phyloP scores from a whole-genome alignment of 2,329 filamentous ascomycete genomes.

The Fusarium sp. region DNA sequence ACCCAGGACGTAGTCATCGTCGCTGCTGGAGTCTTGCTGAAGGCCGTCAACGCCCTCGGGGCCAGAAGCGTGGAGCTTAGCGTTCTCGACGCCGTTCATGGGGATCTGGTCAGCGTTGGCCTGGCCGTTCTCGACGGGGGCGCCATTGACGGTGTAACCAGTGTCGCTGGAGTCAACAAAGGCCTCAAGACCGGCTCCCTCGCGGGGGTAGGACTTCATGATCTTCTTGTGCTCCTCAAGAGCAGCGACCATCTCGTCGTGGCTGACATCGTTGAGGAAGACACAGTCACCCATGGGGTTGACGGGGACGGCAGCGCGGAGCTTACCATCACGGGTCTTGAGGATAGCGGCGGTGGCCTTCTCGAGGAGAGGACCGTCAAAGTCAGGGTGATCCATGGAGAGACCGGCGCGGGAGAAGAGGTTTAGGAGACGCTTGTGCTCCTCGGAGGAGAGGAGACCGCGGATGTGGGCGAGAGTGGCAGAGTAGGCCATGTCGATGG shows the following conservation, averaged over 20 bases:
- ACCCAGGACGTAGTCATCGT: constrained; percentile 23
- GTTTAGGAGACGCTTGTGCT: constrained; percentile 71
- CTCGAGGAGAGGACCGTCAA: constrained; percentile 73
- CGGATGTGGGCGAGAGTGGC: constrained; percentile 73
- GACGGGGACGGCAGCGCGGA: constrained; percentile 73
- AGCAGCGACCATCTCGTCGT: constrained; percentile 70
- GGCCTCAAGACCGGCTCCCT: constrained; percentile 74
- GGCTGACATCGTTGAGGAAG: constrained; percentile 75
- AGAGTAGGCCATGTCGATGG: constrained; percentile 81
- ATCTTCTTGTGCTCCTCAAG: constrained; percentile 72
- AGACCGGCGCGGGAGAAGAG: constrained; percentile 77
- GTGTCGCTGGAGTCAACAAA: constrained; percentile 78
- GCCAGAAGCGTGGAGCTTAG: constrained; percentile 29
- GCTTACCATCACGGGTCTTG: constrained; percentile 75
- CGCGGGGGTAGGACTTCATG: constrained; percentile 70
- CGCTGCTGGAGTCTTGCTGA: constrained; percentile 22
- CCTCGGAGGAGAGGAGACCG: constrained; percentile 68
- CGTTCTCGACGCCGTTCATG: constrained; percentile 26
- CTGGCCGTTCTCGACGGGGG: constrained; percentile 35
- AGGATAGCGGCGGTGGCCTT: constrained; percentile 76
- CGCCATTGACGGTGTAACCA: constrained; percentile 61
- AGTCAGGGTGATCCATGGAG: constrained; percentile 77
- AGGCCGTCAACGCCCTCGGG: constrained; percentile 39
- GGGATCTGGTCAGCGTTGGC: neutral
- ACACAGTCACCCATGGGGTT: constrained; percentile 73